phyloP scores from a whole-genome alignment of 345 rosid species.

The Aquilaria sinensis region DNA sequence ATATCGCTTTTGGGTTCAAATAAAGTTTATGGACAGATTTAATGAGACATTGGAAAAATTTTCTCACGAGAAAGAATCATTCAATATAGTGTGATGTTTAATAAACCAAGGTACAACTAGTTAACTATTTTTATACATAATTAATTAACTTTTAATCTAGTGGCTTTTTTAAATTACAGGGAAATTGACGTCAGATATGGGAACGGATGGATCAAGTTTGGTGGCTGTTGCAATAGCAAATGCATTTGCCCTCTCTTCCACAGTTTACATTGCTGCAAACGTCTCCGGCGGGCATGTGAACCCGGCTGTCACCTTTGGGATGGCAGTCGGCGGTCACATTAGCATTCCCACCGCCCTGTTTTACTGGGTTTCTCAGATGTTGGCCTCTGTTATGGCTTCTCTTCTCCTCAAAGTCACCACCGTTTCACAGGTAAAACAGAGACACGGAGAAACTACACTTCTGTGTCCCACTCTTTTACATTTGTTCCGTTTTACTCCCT shows the following conservation, averaged over 20 bases:
- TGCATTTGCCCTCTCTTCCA: conserved; percentile 62
- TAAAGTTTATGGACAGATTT: too few relatives aligned
- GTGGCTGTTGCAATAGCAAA: conserved; percentile 58
- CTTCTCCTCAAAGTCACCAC: conserved; percentile 55
- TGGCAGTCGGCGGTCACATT: conserved; percentile 78
- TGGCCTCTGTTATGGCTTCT: conserved; percentile 80
- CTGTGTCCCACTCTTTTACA: background rate
- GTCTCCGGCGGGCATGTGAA: conserved; percentile 87
- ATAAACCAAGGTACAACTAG: too few relatives aligned
- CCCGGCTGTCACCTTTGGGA: conserved; percentile 84
- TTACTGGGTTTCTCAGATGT: conserved; percentile 81
- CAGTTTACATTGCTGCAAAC: conserved; percentile 53
- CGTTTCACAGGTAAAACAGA: conserved; percentile 40
- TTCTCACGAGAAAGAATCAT: too few relatives aligned
- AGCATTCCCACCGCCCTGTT: conserved; percentile 71
- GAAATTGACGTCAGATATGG: conserved; percentile 57
- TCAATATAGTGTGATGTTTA: too few relatives aligned
- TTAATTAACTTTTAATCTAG: background rate
- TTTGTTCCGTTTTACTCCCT: background rate
- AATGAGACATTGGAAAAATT: too few relatives aligned
- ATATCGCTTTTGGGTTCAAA: too few relatives aligned
- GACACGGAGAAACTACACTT: background rate
- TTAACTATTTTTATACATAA: too few relatives aligned
- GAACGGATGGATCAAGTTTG: conserved; percentile 47
- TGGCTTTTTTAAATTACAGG: conserved; percentile 26